phyloP scores from a whole-genome alignment of 2,329 filamentous ascomycete species.

The Fusarium begoniae region DNA sequence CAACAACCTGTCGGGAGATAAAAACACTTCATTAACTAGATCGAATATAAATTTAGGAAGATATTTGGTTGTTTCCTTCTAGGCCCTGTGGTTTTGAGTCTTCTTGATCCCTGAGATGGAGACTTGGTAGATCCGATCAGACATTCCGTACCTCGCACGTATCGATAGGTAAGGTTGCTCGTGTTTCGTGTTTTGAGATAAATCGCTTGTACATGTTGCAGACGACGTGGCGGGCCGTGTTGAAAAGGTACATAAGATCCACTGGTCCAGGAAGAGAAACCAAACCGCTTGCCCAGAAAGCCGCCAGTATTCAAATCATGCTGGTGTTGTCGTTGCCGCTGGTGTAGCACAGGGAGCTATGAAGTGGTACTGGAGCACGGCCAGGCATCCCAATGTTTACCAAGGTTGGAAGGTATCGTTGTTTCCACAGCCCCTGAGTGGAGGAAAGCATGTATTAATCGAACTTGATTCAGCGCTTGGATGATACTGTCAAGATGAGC shows the following conservation, averaged over 20 bases:
- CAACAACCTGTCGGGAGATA: neutral
- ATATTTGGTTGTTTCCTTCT: neutral
- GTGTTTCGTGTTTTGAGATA: conserved; percentile 29
- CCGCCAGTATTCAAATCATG: conserved; percentile 10
- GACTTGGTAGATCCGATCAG: neutral
- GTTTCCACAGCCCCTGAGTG: conserved; percentile 23
- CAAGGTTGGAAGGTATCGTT: conserved; percentile 17
- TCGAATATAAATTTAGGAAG: neutral
- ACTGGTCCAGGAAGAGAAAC: conserved; percentile 9
- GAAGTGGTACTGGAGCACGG: neutral
- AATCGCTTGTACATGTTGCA: neutral
- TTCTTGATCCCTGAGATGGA: neutral
- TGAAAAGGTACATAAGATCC: conserved; percentile 13
- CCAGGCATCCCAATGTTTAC: conserved; percentile 8
- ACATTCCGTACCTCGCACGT: neutral
- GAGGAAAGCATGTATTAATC: conserved; percentile 6
- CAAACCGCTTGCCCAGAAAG: conserved; percentile 6
- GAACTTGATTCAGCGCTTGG: conserved; percentile 14
- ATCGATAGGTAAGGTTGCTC: neutral
- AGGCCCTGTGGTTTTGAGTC: neutral
- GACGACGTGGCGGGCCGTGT: conserved; percentile 36
- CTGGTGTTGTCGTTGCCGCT: neutral
- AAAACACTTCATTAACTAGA: neutral
- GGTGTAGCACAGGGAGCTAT: conserved; percentile 5
- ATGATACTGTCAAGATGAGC: conserved; percentile 4